Evolutionary conservation across 2,329 filamentous ascomycete genomes (phyloP), one percentile per base, ranked within the genome.

Genomic region (Cladorrhinum sp.): DNA sequence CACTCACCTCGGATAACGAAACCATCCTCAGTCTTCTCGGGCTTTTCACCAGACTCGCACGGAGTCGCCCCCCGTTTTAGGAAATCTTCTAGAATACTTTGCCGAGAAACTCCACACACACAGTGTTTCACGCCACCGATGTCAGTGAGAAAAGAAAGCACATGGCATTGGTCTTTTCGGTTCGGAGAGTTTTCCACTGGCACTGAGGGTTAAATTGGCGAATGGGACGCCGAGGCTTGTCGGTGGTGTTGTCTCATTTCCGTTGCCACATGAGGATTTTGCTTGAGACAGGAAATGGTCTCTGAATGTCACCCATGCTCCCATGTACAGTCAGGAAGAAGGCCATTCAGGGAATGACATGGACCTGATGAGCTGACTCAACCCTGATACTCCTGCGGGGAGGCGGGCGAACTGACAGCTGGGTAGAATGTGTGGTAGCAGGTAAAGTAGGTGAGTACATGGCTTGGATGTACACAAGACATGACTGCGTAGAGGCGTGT

Each of bases 61-160:
- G 38, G 32, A 24, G 18, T 27, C 36, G 29, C 32, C 50, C 49
- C 18, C 60, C 57, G 5, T 7, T 49, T 65, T 61, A 53, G 60
- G 63, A 65, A 66, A 45, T 20, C 59, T 65, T 66, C 65, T 50
- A 62, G 65, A 65, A 64, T 18, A 16, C 41, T 60, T 64, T 61
- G 27, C 58, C 58, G 52, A 38, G 23, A 25, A 45, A 18, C 24
- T 54, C 55, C 55, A 45, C 55, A 24, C 51, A 50, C 45, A 50
- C 18, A 22, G 9, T 50, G 16, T 13, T 50, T 22, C 10, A 50
- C 32, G 51, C 18, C 27, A 57, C 41, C 41, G 18, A 48, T 27
- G 16, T 12, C 49, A 23, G 18, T 7, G 29, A 32, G 29, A 32
- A 13, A 32, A 13, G 7, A 32, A 45, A 45, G 41, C 41, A 45